These are phyloP conservation scores for Boletus patriciae DNA, from an alignment of 768 basidiomycete species.

Conservation along the genomic window DNA sequence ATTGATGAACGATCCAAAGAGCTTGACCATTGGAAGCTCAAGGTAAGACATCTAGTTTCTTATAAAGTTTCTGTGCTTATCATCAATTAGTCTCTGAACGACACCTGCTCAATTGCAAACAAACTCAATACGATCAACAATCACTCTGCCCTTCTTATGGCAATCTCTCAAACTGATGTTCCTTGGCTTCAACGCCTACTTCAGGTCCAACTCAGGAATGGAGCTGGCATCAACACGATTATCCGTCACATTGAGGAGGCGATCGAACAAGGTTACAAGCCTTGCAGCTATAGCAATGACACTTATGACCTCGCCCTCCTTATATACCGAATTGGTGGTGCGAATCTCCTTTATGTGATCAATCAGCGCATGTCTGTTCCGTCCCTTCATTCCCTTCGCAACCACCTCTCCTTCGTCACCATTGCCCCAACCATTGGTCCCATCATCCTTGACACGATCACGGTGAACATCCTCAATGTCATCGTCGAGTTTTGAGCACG, in stretches of 20 bases:
- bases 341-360: not conserved
- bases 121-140: not conserved
- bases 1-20: not conserved
- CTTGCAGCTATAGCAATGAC: not conserved
- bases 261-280: not conserved
- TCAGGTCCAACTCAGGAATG: not conserved
- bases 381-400: not conserved
- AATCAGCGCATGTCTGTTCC: not conserved
- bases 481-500: not conserved
- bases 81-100: not conserved
- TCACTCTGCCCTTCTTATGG: not conserved
- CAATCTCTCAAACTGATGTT: not conserved
- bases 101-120: not conserved
- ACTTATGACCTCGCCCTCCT: not conserved
- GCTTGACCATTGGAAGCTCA: not conserved
- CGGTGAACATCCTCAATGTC: not conserved
- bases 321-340: not conserved
- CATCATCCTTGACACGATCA: not conserved
- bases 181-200: not conserved
- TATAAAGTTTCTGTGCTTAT: not conserved
- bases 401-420: not conserved
- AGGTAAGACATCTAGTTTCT: not conserved
- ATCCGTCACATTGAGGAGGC: not conserved
- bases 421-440: not conserved
- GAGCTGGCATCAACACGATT: not conserved